Evolutionary conservation across 768 basidiomycete species (phyloP), one percentile per base, ranked within the genome.

Genomic region (Lyophyllum semitale): DNA sequence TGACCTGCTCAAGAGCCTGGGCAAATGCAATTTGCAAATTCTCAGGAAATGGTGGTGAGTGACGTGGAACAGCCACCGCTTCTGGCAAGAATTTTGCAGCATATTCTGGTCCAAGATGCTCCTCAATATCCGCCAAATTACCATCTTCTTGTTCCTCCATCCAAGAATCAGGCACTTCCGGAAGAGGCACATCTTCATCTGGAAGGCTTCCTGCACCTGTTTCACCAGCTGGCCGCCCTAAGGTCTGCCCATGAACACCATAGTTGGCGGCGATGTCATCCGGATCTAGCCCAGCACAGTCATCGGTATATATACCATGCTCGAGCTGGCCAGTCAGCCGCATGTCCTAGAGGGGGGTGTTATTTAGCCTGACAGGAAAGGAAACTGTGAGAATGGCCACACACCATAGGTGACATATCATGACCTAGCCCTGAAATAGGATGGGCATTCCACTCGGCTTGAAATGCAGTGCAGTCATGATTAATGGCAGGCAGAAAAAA

Each of bases 401-500:
- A 25, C 51, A 66, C 64, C 12, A 59, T 52, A 4, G 68, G 68
- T 33, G 58, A 63, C 48, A 53, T 45, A 51, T 72, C 59, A 25
- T 68, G 62, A 1, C 59, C 64, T 26, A 32, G 35, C 1, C 63
- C 68, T 4, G 63, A 69, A 11, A 79, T 61, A 0, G 72, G 67
- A 48, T 79, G 73, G 6, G 61, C 32, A 51, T 80, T 81, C 77
- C 78, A 80, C 4, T 72, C 59, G 1, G 55, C 1, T 13, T 61
- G 59, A 53, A 79, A 79, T 8, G 48, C 29, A 0, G 53, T 2
- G 45, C 76, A 78, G 47, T 78, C 76, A 0, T 49, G 15, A 33
- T 79, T 74, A 22, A 81, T 70, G 0, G 32, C 30, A 1, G 63
- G 52, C 0, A 81, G 66, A 54, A 80, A 81, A n/a, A 0, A 81